Evolutionary conservation across 306 rosid species (phyloP), one percentile per base, ranked within the genome.

Genomic region (Pterocarpus santalinus): DNA sequence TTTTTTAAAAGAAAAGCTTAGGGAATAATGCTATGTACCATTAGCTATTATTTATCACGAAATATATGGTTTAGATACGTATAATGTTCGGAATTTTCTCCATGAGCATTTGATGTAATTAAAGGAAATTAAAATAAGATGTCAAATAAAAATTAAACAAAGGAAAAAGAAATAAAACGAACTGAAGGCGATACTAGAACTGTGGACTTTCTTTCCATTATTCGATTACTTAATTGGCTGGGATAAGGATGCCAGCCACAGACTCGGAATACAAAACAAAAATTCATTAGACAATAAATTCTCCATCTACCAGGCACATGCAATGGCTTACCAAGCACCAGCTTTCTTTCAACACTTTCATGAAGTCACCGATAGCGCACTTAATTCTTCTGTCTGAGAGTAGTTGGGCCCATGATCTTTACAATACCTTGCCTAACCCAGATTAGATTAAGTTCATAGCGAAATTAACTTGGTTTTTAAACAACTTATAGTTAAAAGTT

Each of bases 271-370:
- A 72, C 44, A 80, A 13, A 75, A n/a, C 10, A 13, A 69, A 60
- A 35, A 49, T 65, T 76, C 79, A 82, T 69, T 60, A 1, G 2
- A 60, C 88, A 87, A 56, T 91, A 77, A 91, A 80, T 84, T 87
- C 79, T 87, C 62, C 90, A 89, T 84, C 91, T 78, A 83, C 91
- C 89, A 30, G 7, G 88, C 92, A 90, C 92, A 72, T 91, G 91
- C 84, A 76, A 46, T 38, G 79, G 77, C 7, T 15, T 65, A 16
- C 62, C 43, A 70, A 63, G 46, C 69, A 72, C 77, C 83, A 69
- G 22, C 78, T 52, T 58, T 65, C 69, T 46, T 66, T 43, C 57
- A 47, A 75, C 46, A 15, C 62, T 32, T 44, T 76, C 65, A 81
- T 68, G 36, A n/a, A 68, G 55, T 22, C 71, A 10, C 15, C 56